Base-by-base conservation (phyloP, 2,329 filamentous ascomycete genomes). In the Xylariaceae sp. region DNA sequence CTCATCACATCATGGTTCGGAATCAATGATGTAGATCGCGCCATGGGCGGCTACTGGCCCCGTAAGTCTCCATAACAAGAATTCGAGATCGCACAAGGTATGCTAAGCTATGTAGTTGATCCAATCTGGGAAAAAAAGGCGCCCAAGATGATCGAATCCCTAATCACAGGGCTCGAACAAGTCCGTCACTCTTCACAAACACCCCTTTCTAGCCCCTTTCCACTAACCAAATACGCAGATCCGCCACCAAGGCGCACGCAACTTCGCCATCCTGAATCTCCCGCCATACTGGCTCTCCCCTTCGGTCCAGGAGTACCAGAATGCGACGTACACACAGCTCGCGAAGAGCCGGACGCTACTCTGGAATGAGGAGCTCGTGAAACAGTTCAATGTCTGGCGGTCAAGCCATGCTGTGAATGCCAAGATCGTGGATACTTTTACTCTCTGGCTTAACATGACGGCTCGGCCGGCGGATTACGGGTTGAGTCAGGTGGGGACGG, bases 21-120 rank as follows among this genome's bases (percentile, higher is more conserved):
- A 11, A 60, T 62, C 44, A 62, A 62, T 5, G 61, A 62, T 45
- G 54, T 62, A 7, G 61, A 62, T 56, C 61, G 61, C 3, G 61
- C 58, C 1, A 60, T 62, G 58, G 61, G 61, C 4, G 61, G 61
- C 8, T 60, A 62, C 39, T 62, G 55, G 58, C 61, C 61, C 51
- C 39, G 57, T 60, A 42, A 62, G 60, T 54, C 7, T 10, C 17
- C 35, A 4, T 13, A 3, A 5, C 23, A 30, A 3, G 23, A 30
- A 30, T 30, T 30, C 3, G 23, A 5, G 23, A 30, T 30, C 0
- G 3, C 23, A 2, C 3, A 30, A 30, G 5, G 1, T 30, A 1
- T 30, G 2, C 23, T 30, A 42, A 42, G 37, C 37, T 10, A 42
- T 11, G 1, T 42, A 42, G 37, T 42, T 42, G 37, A 42, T 13